Evolutionary conservation across 495 filamentous ascomycete genomes (phyloP).

Genomic region (Annulohypoxylon moriforme): DNA sequence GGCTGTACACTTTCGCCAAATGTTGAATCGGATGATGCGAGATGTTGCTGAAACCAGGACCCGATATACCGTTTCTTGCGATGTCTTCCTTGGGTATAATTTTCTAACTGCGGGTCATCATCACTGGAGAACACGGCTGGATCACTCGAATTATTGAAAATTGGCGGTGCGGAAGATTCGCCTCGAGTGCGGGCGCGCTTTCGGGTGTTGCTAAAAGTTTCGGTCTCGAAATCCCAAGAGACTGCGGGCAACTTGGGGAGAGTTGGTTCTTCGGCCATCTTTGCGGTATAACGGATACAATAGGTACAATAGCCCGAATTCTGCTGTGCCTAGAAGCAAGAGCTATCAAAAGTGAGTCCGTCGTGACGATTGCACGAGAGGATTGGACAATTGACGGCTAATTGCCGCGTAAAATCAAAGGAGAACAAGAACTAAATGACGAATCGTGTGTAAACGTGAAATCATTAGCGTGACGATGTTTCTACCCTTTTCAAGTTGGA

Average conservation of each 20-base stretch:
- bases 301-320: not conserved
- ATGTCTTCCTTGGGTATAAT: slow-evolving; percentile 66
- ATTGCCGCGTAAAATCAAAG: not conserved
- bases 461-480: slow-evolving; percentile 3
- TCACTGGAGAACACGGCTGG: slow-evolving; percentile 83
- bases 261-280: slow-evolving; percentile 58
- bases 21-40: slow-evolving; percentile 54
- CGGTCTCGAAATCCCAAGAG: slow-evolving; percentile 46
- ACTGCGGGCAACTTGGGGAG: slow-evolving; percentile 57
- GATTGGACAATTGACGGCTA: not conserved
- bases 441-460: slow-evolving; percentile 15
- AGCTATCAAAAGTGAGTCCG: not conserved
- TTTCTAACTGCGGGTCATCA: slow-evolving; percentile 78
- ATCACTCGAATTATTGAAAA: slow-evolving; percentile 69
- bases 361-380: not conserved
- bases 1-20: slow-evolving; percentile 50
- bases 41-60: slow-evolving; percentile 75
- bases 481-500: not conserved
- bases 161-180: slow-evolving; percentile 36
- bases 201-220: slow-evolving; percentile 49
- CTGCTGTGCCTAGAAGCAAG: not conserved
- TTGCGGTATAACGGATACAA: not conserved
- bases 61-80: slow-evolving; percentile 75
- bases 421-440: not conserved
- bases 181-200: slow-evolving; percentile 56